Percentiles rank a stretch among this genome's conserved stretches.
Conservation (phyloP, 73 alveolate species). For the Stentor roeselii region DNA sequence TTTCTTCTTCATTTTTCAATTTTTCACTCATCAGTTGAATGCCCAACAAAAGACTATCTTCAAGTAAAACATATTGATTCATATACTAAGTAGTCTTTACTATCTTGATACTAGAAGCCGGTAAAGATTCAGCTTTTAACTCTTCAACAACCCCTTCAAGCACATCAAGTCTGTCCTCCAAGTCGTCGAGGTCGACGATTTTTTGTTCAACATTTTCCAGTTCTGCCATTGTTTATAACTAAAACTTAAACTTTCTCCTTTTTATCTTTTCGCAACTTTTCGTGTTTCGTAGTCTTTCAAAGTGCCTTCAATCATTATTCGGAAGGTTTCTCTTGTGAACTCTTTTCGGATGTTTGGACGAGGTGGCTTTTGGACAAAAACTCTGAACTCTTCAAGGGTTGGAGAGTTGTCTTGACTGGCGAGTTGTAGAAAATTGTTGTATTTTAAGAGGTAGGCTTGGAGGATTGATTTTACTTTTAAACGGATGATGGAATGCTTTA, state of each 20-base stretch:
- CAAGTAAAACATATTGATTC: background rate
- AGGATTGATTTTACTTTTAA: too few relatives aligned
- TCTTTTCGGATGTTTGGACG: too few relatives aligned
- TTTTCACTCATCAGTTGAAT: background rate
- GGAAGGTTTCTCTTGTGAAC: too few relatives aligned
- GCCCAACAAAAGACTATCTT: background rate
- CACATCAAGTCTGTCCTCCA: conserved; percentile 11
- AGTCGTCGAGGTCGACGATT: background rate
- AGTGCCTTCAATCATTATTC: too few relatives aligned
- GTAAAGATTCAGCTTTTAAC: background rate
- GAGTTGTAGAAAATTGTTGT: too few relatives aligned
- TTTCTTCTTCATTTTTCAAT: background rate
- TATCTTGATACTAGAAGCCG: background rate
- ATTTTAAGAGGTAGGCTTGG: too few relatives aligned
- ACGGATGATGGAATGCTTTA: too few relatives aligned
- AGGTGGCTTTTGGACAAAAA: too few relatives aligned
- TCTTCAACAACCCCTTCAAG: background rate
- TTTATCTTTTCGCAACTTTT: too few relatives aligned
- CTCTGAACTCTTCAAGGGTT: too few relatives aligned
- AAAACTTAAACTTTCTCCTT: background rate
- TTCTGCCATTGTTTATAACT: background rate
- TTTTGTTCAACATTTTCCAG: background rate
- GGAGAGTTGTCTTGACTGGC: too few relatives aligned
- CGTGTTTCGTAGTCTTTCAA: too few relatives aligned
- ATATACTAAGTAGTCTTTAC: background rate